Base-by-base conservation (phyloP, 148 eudicot genomes). In the Salicornia ramosissima region DNA sequence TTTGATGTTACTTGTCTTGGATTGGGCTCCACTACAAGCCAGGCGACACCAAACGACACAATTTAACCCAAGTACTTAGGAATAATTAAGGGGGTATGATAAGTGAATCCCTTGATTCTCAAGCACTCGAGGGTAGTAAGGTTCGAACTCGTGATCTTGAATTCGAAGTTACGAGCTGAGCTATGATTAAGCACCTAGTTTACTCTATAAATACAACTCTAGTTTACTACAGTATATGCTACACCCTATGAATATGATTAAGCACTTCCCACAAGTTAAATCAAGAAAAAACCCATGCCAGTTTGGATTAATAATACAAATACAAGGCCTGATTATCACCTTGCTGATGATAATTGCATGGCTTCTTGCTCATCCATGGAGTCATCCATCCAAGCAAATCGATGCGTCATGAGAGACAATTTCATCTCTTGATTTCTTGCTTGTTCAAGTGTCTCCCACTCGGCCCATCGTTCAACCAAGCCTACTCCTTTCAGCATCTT, bases 391-490 rank as follows among this genome's bases (percentile, higher is more conserved):
- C 97, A 90, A 61, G 80, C 78, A 76, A 90, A 87, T 10, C 73
- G 83, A 71, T 82, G 84, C 2, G 87, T 64, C 84, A 88, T 76
- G 43, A 80, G 75, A 7, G 91, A 84, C 46, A 80, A 47, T 29
- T 73, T 50, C 50, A 65, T 9, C 67, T 94, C 91, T 74, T 76
- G 90, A 72, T 79, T 71, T 75, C 88, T 83, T 33, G 77, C 80
- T 80, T 90, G 82, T 75, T 94, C 97, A 12, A 83, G 79, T 63
- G 78, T 86, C 79, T 94, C 92, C 97, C 97, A 90, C 69, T 90
- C 88, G 0, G 82, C 88, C 98, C 98, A 94, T 80, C 90, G 82
- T 73, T 88, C 92, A 0, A 80, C 71, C 70, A 94, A 79, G 25
- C 92, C 96, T 34, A 79, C 89, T 63, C 98, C 97, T 74, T 82